Conservation (phyloP, 208 protist species). For the Baffinella frigidus region DNA sequence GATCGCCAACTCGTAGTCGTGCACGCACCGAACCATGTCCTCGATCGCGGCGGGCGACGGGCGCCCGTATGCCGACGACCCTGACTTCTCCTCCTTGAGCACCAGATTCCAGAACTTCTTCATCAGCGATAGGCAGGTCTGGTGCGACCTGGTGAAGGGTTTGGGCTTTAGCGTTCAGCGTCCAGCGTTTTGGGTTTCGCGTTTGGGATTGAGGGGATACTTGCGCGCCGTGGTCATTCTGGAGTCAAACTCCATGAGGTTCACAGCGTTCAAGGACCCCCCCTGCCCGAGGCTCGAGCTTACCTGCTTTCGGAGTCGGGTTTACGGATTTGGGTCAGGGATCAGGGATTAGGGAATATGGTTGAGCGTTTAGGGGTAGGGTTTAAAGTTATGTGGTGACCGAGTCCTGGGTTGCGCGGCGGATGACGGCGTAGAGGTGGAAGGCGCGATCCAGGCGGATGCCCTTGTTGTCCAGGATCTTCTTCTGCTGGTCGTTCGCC, state of each 20-base stretch:
- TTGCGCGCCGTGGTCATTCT: background rate
- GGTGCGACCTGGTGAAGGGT: no score
- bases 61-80: background rate
- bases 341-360: no score
- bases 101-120: background rate
- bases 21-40: background rate
- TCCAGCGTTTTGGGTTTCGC: no score
- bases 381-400: background rate
- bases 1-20: background rate
- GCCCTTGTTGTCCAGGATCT: no score
- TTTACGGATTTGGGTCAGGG: background rate
- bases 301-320: background rate
- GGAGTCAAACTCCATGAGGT: background rate
- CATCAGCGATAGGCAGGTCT: background rate
- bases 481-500: no score
- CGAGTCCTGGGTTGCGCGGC: background rate
- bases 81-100: background rate
- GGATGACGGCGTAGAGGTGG: background rate
- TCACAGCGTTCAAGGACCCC: background rate
- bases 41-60: background rate
- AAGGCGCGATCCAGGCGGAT: background rate
- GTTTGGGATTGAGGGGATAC: no score
- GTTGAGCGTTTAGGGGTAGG: no score
- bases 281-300: background rate
- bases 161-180: no score